Conservation (phyloP, 2,329 filamentous ascomycete genomes). For the Cytospora schulzeri region DNA sequence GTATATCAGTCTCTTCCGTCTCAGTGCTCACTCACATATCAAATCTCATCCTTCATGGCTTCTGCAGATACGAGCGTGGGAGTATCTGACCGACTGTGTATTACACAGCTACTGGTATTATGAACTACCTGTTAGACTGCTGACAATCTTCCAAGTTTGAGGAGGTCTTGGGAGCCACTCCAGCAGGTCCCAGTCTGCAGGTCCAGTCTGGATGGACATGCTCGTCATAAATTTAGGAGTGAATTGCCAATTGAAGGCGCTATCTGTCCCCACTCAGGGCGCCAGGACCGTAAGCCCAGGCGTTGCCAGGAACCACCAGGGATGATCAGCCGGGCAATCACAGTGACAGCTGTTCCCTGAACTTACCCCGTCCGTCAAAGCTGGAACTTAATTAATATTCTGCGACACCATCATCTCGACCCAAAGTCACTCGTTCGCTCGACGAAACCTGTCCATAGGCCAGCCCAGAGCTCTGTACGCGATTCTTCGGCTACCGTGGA, state of each 20-base stretch:
- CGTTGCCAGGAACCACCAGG: neutral
- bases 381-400: slow-evolving; percentile 2
- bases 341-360: slow-evolving; percentile 2
- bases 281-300: neutral
- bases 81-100: neutral
- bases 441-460: neutral
- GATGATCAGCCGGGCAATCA: neutral
- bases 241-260: neutral
- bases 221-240: neutral
- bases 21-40: no score
- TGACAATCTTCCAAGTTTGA: no score
- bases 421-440: neutral
- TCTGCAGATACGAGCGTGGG: slow-evolving; percentile 3
- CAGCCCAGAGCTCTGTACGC: neutral
- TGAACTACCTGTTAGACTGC: no score
- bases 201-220: no score
- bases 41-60: neutral
- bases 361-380: neutral
- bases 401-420: neutral
- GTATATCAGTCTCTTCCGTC: no score
- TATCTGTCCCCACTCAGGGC: neutral
- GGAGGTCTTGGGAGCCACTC: no score
- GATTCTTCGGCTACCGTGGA: neutral
- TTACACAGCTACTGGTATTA: no score
- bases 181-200: no score